These are phyloP conservation scores for Carallia pectinifolia DNA, from an alignment of 345 rosid species.

Conservation along the genomic window DNA sequence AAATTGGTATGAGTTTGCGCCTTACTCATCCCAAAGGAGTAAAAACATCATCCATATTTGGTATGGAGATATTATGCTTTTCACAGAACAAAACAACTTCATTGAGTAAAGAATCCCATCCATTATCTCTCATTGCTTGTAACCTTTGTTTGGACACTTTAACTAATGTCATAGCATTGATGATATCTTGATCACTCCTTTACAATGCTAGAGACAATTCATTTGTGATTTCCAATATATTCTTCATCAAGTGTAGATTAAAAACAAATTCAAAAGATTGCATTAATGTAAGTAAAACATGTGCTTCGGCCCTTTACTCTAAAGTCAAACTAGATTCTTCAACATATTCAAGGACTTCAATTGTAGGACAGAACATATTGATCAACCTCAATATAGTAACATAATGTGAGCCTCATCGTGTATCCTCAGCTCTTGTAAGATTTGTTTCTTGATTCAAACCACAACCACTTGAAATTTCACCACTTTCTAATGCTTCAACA, in stretches of 20 bases:
- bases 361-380: not conserved
- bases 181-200: not conserved
- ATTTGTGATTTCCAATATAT: too few relatives aligned
- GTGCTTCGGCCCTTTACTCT: too few relatives aligned
- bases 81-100: not conserved
- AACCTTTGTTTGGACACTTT: not conserved
- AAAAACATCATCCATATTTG: not conserved
- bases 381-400: not conserved
- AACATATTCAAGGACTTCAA: slow-evolving; percentile 9
- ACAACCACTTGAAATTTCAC: not conserved
- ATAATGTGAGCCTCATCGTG: slow-evolving; percentile 6
- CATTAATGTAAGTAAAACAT: too few relatives aligned
- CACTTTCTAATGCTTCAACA: not conserved
- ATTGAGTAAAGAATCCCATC: not conserved
- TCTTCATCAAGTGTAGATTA: too few relatives aligned
- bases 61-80: not conserved
- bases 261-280: too few relatives aligned
- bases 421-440: not conserved
- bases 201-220: too few relatives aligned
- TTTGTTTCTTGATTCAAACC: not conserved
- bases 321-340: too few relatives aligned
- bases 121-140: slow-evolving; percentile 1
- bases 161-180: not conserved
- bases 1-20: not conserved
- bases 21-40: not conserved